A percentile compares a stretch with the other conserved stretches of the same genome.
phyloP scores from a whole-genome alignment of 1,284 basidiomycete genomes.

The Cryptococcus sp. region DNA sequence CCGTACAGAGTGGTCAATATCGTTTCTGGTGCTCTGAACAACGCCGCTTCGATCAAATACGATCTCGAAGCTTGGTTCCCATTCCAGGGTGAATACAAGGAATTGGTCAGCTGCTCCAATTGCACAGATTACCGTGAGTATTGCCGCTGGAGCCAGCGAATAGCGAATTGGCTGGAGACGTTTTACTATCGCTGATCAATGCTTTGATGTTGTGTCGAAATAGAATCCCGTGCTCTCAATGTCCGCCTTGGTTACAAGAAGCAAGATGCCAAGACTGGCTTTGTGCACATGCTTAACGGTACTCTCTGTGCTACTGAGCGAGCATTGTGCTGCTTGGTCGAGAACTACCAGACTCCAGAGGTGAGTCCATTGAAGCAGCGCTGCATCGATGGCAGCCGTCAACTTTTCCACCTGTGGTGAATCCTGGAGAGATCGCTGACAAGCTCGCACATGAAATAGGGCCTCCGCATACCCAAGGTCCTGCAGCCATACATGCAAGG shows the following conservation, averaged over 20 bases:
- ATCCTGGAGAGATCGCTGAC: background rate
- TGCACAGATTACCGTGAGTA: slow-evolving; percentile 91
- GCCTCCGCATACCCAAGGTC: slow-evolving; percentile 82
- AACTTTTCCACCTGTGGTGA: background rate
- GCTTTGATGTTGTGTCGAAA: background rate
- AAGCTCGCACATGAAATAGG: slow-evolving; percentile 57
- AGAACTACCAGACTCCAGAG: slow-evolving; percentile 96
- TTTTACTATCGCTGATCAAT: slow-evolving; percentile 4
- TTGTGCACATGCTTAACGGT: slow-evolving; percentile 97
- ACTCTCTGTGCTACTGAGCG: slow-evolving; percentile 97
- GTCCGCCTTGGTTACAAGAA: slow-evolving; percentile 85
- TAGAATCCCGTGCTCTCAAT: slow-evolving; percentile 87
- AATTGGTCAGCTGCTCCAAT: slow-evolving; percentile 87
- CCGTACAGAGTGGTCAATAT: slow-evolving; percentile 95
- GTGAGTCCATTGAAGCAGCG: too few species aligned
- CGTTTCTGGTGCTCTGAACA: slow-evolving; percentile 92
- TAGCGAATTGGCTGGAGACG: background rate
- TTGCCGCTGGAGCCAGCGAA: background rate
- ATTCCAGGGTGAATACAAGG: slow-evolving; percentile 95
- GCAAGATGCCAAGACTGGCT: slow-evolving; percentile 81
- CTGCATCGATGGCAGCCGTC: too few species aligned
- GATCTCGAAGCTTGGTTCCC: slow-evolving; percentile 99
- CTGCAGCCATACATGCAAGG: slow-evolving; percentile 95
- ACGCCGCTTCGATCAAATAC: slow-evolving; percentile 95
- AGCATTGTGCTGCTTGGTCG: slow-evolving; percentile 94